Conservation (phyloP, 176 grass and related monocot genomes). For the Aegilops longissima region DNA sequence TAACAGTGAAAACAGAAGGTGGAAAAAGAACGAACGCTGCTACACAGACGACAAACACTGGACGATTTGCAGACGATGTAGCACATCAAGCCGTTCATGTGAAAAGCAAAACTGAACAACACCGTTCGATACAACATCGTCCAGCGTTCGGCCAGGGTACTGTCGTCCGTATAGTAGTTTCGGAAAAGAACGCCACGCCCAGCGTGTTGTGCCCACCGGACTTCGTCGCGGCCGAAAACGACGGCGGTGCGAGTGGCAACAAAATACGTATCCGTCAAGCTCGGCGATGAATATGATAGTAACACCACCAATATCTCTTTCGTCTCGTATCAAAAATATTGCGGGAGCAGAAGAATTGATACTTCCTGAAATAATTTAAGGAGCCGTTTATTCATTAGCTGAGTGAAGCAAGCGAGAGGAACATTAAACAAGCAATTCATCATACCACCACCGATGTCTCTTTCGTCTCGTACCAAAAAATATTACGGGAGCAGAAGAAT, state of each 20-base stretch:
- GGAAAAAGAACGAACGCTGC: not conserved
- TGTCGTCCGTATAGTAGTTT: too few species aligned
- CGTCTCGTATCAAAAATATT: not conserved
- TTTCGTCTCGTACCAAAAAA: not conserved
- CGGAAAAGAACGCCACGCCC: not conserved
- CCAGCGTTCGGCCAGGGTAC: too few species aligned
- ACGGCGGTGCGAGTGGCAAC: not conserved
- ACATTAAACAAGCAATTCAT: not conserved
- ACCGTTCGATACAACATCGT: too few species aligned
- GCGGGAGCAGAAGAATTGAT: not conserved
- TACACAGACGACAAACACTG: too few species aligned
- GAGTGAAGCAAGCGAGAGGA: too few species aligned
- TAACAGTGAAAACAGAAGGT: not conserved
- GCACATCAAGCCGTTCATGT: too few species aligned
- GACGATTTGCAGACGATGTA: too few species aligned
- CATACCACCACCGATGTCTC: not conserved
- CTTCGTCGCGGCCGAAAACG: not conserved
- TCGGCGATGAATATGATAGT: constrained; percentile 21
- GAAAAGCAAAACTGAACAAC: too few species aligned
- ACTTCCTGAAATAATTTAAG: not conserved
- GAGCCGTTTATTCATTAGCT: not conserved
- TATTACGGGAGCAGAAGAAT: not conserved
- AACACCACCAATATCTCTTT: not conserved
- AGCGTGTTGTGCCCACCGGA: constrained; percentile 20
- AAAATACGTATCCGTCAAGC: constrained; percentile 7